Percentiles rank a stretch among this genome's conserved stretches.
Evolutionary conservation across 192 early-diverging fungal genomes (phyloP).

Genomic region (Entomortierella chlamydospora): DNA sequence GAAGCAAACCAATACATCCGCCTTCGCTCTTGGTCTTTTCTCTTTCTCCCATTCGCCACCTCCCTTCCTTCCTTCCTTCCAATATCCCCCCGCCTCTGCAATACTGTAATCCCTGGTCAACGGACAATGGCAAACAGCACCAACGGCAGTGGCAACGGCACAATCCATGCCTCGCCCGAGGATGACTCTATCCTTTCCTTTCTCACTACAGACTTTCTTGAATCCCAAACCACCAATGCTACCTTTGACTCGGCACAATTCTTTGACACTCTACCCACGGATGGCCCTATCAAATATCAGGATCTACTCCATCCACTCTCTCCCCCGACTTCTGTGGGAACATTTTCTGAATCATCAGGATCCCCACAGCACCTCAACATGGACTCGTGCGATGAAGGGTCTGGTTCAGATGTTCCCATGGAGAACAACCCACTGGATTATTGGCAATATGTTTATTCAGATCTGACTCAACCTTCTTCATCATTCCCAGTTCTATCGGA

Average conservation of each 20-base stretch:
- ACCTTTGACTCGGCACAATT: constrained; percentile 34
- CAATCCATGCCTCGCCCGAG: constrained; percentile 19
- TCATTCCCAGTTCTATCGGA: constrained; percentile 8
- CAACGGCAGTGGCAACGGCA: constrained; percentile 6
- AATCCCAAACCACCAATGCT: constrained; percentile 34
- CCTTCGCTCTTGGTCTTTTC: no score
- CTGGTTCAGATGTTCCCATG: constrained; percentile 33
- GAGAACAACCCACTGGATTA: constrained; percentile 44
- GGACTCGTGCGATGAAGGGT: constrained; percentile 49
- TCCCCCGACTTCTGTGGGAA: constrained; percentile 45
- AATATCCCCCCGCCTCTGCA: background rate
- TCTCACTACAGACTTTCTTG: constrained; percentile 50
- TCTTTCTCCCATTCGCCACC: background rate
- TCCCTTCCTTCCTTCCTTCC: background rate
- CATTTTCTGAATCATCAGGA: constrained; percentile 49
- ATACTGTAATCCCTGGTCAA: background rate
- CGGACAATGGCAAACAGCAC: background rate
- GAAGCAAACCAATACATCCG: no score
- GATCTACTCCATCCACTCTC: constrained; percentile 47
- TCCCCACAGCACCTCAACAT: constrained; percentile 43
- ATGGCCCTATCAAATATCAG: constrained; percentile 12
- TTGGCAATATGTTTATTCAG: constrained; percentile 52
- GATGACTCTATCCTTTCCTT: constrained; percentile 54
- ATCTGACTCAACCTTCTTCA: constrained; percentile 13
- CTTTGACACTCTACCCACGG: constrained; percentile 25